Evolutionary conservation across 2,329 filamentous ascomycete species (phyloP).

Genomic region (Magnaporthiopsis rhizophila): DNA sequence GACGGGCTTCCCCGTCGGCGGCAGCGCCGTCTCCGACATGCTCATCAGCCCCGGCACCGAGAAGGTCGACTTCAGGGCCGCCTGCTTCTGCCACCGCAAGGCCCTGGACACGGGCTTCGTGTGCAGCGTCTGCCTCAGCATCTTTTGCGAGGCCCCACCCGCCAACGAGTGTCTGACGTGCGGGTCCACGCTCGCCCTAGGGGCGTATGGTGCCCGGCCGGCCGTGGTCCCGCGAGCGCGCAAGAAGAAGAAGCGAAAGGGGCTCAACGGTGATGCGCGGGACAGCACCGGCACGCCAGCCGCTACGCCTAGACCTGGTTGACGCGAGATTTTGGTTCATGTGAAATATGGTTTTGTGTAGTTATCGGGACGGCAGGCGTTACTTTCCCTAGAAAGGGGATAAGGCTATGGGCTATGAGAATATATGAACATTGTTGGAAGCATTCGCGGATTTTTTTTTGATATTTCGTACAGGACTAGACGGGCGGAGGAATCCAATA

Average conservation of each 20-base stretch:
- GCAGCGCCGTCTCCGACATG: constrained; percentile 15
- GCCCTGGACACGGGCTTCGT: constrained; percentile 92
- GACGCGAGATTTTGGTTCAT: not conserved
- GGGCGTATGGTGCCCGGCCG: constrained; percentile 66
- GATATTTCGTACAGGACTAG: not conserved
- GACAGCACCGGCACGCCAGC: constrained; percentile 52
- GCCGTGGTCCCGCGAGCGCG: constrained; percentile 65
- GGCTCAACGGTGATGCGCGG: constrained; percentile 39
- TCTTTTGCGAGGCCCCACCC: constrained; percentile 64
- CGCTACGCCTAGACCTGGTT: constrained; percentile 45
- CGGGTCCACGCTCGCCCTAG: constrained; percentile 68
- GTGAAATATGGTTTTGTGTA: not conserved
- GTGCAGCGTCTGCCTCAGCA: constrained; percentile 92
- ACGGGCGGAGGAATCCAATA: not conserved
- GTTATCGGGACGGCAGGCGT: not conserved
- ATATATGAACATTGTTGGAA: not conserved
- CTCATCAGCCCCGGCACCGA: constrained; percentile 75
- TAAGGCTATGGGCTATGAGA: not conserved
- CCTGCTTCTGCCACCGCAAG: constrained; percentile 90
- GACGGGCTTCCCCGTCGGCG: constrained; percentile 63
- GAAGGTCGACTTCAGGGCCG: constrained; percentile 92
- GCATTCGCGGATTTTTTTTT: not conserved
- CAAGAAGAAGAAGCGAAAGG: constrained; percentile 66
- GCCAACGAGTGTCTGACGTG: constrained; percentile 73
- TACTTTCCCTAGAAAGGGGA: not conserved